Conservation (phyloP, 2,329 filamentous ascomycete genomes). For the Sordariomycetes sp. region DNA sequence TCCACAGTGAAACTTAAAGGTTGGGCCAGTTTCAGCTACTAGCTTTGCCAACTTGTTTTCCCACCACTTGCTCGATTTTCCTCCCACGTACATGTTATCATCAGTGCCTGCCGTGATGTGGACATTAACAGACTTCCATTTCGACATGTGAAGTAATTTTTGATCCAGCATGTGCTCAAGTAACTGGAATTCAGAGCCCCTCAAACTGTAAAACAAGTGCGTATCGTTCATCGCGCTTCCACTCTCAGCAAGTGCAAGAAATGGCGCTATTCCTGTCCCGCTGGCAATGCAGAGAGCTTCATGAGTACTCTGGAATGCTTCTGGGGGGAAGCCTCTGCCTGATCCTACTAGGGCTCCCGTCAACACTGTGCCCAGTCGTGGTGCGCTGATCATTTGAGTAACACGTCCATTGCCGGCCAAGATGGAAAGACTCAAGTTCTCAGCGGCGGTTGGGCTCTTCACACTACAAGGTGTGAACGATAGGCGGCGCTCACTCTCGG, state of each 20-base stretch:
- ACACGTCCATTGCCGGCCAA: constrained; percentile 10
- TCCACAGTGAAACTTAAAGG: constrained; percentile 2
- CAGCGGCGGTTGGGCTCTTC: background rate
- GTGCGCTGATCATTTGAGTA: constrained; percentile 10
- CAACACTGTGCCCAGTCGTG: constrained; percentile 7
- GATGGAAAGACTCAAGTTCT: constrained; percentile 1
- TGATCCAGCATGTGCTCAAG: constrained; percentile 8
- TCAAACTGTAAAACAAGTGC: constrained; percentile 7
- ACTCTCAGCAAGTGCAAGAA: constrained; percentile 6
- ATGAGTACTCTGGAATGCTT: background rate
- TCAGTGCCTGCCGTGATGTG: constrained; percentile 11
- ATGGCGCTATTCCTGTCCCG: constrained; percentile 9
- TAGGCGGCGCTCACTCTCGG: constrained; percentile 8
- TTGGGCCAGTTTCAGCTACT: background rate
- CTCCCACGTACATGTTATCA: background rate
- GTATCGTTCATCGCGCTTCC: background rate
- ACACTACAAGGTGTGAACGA: constrained; percentile 9
- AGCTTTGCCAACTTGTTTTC: constrained; percentile 1
- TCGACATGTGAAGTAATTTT: background rate
- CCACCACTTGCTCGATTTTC: constrained; percentile 8
- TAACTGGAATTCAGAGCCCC: constrained; percentile 8
- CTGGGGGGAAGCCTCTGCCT: constrained; percentile 7
- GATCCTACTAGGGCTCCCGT: constrained; percentile 6
- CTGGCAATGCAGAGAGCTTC: constrained; percentile 7
- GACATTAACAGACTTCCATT: constrained; percentile 6